Conservation (phyloP, 768 basidiomycete species). For the Mycena filopes region DNA sequence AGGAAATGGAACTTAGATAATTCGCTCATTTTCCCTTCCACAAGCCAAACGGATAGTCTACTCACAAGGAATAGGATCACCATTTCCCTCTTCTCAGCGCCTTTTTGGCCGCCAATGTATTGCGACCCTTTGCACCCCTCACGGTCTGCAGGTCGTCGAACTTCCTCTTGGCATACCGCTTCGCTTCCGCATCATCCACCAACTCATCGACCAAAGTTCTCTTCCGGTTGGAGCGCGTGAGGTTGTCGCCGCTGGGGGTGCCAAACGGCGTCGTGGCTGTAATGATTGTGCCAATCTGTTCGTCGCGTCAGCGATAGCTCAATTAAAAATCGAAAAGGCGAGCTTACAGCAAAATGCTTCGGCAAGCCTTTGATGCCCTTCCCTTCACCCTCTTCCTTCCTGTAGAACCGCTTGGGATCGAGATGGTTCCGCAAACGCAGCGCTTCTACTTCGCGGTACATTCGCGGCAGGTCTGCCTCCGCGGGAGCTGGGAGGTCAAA, state of each 20-base stretch:
- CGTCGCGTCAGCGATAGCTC: slow-evolving; percentile 5
- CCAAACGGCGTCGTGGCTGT: slow-evolving; percentile 80
- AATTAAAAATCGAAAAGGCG: slow-evolving; percentile 8
- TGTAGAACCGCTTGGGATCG: slow-evolving; percentile 92
- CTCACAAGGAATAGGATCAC: slow-evolving; percentile 50
- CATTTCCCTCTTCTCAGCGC: slow-evolving; percentile 74
- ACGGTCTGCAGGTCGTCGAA: slow-evolving; percentile 81
- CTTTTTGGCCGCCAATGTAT: slow-evolving; percentile 74
- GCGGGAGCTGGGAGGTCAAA: slow-evolving; percentile 88
- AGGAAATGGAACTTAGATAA: too few relatives aligned
- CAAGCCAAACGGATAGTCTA: not conserved
- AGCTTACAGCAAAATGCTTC: slow-evolving; percentile 87
- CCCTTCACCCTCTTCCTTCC: slow-evolving; percentile 87
- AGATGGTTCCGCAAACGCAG: slow-evolving; percentile 87
- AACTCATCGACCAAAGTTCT: slow-evolving; percentile 89
- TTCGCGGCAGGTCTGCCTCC: slow-evolving; percentile 80
- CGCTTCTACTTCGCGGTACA: slow-evolving; percentile 89
- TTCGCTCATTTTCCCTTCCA: too few relatives aligned
- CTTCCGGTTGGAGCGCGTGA: slow-evolving; percentile 76
- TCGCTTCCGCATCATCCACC: slow-evolving; percentile 87
- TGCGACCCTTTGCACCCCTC: slow-evolving; percentile 74
- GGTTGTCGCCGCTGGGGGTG: slow-evolving; percentile 73
- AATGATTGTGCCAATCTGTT: slow-evolving; percentile 83
- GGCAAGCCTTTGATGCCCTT: slow-evolving; percentile 87
- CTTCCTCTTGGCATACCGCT: slow-evolving; percentile 91